Evolutionary conservation across 768 basidiomycete genomes (phyloP), one percentile per base, ranked within the genome.

Genomic region (Cyclocybe cylindracea): DNA sequence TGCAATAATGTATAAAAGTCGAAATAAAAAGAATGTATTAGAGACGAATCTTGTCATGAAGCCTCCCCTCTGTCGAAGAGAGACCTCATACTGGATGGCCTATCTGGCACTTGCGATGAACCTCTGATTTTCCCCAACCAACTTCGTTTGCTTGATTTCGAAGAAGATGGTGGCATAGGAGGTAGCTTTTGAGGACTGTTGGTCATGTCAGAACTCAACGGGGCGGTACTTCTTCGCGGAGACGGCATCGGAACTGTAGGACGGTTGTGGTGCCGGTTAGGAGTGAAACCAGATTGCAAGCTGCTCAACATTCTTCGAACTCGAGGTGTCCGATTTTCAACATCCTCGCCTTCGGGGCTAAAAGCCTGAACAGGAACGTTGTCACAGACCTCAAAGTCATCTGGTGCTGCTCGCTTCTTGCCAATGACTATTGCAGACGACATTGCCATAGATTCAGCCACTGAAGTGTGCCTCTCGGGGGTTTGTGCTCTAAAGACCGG

Each of bases 121-220:
- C 80, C 79, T 63, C 84, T 77, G 56, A 88, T 85, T 68, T 86
- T 88, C 10, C 84, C 85, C 14, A 89, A 64, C 88, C 88, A 90
- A 50, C 84, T 83, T 60, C 81, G 76, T 65, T 86, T 85, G 34
- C 37, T 53, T 13, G 73, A 69, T 40, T 83, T 81, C 32, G 68
- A 64, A 19, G 73, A 70, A 39, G 67, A 67, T 39, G 62, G 59
- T 9, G 60, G 51, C 58, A 54, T 53, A 58, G 47, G 58, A 47
- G 53, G 67, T 57, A 62, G 46, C 14, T 61, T 41, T 18, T 77
- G 73, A 13, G 86, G 85, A 59, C 79, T 87, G 61, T 89, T 89
- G 19, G 87, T 88, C 48, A 87, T 80, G 60, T 90, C 87, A 10
- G 70, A 62, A 19, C 77, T 71, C 14, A 73, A 69, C 7, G 68